phyloP scores from a whole-genome alignment of 176 grass and related monocot genomes.

The Poa pratensis region DNA sequence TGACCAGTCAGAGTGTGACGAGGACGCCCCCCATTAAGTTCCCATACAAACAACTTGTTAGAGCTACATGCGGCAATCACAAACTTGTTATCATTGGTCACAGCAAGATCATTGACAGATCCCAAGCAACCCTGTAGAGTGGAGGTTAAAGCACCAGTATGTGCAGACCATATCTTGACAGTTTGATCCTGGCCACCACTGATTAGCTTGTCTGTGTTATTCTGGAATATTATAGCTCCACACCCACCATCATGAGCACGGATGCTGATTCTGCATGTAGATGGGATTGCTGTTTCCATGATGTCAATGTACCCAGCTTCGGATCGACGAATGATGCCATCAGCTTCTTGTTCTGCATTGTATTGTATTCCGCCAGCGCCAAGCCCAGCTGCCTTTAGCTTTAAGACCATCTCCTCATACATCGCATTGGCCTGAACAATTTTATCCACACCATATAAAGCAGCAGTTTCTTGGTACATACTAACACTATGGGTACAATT shows the following conservation, averaged over 20 bases:
- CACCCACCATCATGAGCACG: slow-evolving; percentile 95
- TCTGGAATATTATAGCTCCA: slow-evolving; percentile 72
- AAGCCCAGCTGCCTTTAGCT: slow-evolving; percentile 69
- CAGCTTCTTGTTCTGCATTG: slow-evolving; percentile 82
- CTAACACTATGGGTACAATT: background rate
- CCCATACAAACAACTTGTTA: slow-evolving; percentile 97
- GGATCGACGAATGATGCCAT: slow-evolving; percentile 80
- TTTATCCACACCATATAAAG: slow-evolving; percentile 26
- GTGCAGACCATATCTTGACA: slow-evolving; percentile 91
- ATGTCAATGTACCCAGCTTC: slow-evolving; percentile 75
- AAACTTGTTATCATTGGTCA: slow-evolving; percentile 94
- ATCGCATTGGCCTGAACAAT: slow-evolving; percentile 87
- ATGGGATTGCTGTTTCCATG: slow-evolving; percentile 69
- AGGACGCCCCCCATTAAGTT: slow-evolving; percentile 67
- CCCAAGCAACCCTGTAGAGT: slow-evolving; percentile 82
- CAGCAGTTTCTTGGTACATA: slow-evolving; percentile 22
- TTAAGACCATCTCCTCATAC: slow-evolving; percentile 94
- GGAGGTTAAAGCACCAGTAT: slow-evolving; percentile 70
- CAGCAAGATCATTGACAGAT: slow-evolving; percentile 85
- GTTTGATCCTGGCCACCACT: slow-evolving; percentile 89
- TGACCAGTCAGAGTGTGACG: slow-evolving; percentile 93
- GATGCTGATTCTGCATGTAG: slow-evolving; percentile 68
- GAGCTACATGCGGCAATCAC: slow-evolving; percentile 93
- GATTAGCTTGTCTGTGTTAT: slow-evolving; percentile 89
- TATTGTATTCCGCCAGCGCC: slow-evolving; percentile 83